Percentiles rank a stretch among this genome's conserved stretches.
phyloP scores from a whole-genome alignment of 1,139 yeast species.

The Hansenula lynferdii region DNA sequence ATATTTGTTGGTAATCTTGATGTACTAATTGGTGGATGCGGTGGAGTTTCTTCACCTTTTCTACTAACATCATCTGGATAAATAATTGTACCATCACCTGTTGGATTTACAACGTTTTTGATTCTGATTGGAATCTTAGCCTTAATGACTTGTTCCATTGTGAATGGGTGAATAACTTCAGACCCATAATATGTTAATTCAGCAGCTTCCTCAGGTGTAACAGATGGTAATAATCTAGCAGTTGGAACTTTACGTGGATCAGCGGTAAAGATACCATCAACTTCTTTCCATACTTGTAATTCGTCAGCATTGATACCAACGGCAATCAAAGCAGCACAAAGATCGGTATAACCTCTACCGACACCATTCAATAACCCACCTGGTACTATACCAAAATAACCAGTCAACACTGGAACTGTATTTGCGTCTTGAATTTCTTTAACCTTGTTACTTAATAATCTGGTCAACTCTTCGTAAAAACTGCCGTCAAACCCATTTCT shows the following conservation, averaged over 20 bases:
- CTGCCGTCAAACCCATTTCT: conserved; percentile 53
- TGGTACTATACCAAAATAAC: conserved; percentile 91
- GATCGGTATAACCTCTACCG: conserved; percentile 97
- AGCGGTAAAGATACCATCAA: conserved; percentile 97
- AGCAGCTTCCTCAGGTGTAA: conserved; percentile 98
- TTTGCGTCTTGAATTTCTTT: conserved; percentile 35
- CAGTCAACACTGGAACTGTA: conserved; percentile 84
- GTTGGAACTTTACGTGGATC: conserved; percentile 94
- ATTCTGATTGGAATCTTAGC: conserved; percentile 96
- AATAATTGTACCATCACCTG: conserved; percentile 86
- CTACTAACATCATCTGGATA: conserved; percentile 86
- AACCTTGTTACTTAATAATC: conserved; percentile 53
- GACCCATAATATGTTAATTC: conserved; percentile 97
- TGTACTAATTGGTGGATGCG: conserved; percentile 82
- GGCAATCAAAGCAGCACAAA: conserved; percentile 95
- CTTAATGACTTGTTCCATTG: conserved; percentile 97
- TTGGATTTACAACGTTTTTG: conserved; percentile 91
- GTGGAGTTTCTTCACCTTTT: conserved; percentile 86
- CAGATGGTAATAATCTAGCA: conserved; percentile 79
- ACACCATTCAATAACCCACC: conserved; percentile 91
- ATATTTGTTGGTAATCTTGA: conserved; percentile 49
- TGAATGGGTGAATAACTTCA: conserved; percentile 97
- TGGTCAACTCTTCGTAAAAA: conserved; percentile 63
- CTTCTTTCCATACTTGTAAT: conserved; percentile 97
- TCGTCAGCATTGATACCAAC: conserved; percentile 92